Evolutionary conservation across 371 early-diverging fungal species (phyloP), one percentile per base, ranked within the genome.

Genomic region (Syncephalastrum racemosum): DNA sequence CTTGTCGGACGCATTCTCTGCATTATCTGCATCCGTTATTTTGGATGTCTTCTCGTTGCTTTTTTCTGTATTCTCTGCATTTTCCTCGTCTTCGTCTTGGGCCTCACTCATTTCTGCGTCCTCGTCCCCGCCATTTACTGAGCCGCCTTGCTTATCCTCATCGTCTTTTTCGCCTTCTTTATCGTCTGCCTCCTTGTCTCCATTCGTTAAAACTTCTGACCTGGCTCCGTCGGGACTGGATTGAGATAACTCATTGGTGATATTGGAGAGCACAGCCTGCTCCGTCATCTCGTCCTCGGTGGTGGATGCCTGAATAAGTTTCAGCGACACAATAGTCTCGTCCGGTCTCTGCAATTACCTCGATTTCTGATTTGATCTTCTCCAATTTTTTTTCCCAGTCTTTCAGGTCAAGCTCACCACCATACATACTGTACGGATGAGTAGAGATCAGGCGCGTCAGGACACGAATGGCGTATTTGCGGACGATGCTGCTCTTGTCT

Each of bases 401-500:
- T 48, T 75, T 77, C 25, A 83, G 45, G 43, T 82, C 82, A 13
- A 96, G 77, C 56, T 87, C 84, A 1, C 94, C 94, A 36, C 94
- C 92, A 64, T 97, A 92, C 70, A 92, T 82, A 15, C 81, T 79
- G 68, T 89, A 98, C 5, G 98, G 99, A 49, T 95, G 95, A 0
- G 92, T 89, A 16, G 89, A 79, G 14, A 97, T 79, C 55, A 94
- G 72, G 22, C 84, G 73, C 2, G 90, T 83, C 44, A 98, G 59
- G 0, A 87, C 82, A 56, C 90, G 89, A 49, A 97, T 88, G 0
- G 97, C 94, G 56, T 90, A 86, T 62, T 90, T 93, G 40, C 99
- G 85, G 5, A 97, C 94, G 56, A 75, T 81, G 60, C 88, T 88
- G 46, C 90, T 88, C 68, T 96, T 97, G 70, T 98, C 99, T 49